Percentiles rank a stretch among this genome's conserved stretches.
These are phyloP conservation scores for Leccinum arenicola DNA, from an alignment of 768 basidiomycete species.

Conservation along the genomic window DNA sequence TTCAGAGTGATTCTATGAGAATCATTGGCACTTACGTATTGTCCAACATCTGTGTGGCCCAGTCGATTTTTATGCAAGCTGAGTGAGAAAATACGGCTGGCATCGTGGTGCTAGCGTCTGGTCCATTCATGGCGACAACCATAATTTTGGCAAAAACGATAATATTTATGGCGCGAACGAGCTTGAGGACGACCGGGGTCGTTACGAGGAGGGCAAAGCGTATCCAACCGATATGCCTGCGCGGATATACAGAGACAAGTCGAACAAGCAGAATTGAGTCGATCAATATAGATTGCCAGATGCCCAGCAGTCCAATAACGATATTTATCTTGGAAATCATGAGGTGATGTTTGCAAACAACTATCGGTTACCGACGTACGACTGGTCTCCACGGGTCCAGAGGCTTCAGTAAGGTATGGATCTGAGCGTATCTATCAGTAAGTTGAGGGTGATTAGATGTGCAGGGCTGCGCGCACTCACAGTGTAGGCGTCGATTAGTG, in stretches of 20 bases:
- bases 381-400: constrained; percentile 6
- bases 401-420: constrained; percentile 24
- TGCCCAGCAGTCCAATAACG: constrained; percentile 19
- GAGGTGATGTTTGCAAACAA: neutral
- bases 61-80: constrained; percentile 32
- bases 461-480: constrained; percentile 1
- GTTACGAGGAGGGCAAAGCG: constrained; percentile 13
- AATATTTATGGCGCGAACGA: constrained; percentile 23
- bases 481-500: constrained; percentile 7
- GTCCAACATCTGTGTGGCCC: constrained; percentile 30
- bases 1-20: too few species aligned
- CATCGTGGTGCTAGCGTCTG: constrained; percentile 1
- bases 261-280: constrained; percentile 26
- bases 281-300: constrained; percentile 24
- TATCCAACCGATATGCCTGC: neutral
- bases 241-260: constrained; percentile 23
- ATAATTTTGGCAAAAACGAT: constrained; percentile 19
- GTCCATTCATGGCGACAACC: constrained; percentile 9
- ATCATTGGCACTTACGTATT: constrained; percentile 16
- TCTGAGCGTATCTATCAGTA: constrained; percentile 8
- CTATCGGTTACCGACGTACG: neutral
- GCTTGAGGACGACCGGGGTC: constrained; percentile 21
- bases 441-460: neutral
- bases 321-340: constrained; percentile 12
- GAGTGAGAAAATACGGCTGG: constrained; percentile 6